Base-by-base conservation (phyloP, 768 basidiomycete genomes). In the Mycena vitilis region DNA sequence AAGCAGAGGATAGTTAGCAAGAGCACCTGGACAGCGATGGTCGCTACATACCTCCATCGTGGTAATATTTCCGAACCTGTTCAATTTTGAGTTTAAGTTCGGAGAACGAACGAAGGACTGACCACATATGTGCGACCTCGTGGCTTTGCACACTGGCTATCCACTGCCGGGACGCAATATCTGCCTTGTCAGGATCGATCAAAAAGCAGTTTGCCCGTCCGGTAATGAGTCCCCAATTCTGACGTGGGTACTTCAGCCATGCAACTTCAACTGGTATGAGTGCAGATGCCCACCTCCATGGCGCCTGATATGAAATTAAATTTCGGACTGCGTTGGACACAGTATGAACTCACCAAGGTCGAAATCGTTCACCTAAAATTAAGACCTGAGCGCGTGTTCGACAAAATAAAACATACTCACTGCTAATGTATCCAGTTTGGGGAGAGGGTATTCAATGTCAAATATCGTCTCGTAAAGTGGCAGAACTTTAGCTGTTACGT, bases 351-450 rank as follows among this genome's bases (percentile, higher is more conserved):
- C 18, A 45, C 44, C 44, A 6, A 45, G 13, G 44, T 45, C 44
- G 44, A 45, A 45, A 45, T 45, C 44, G 18, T 45, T 15, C 2
- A 20, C 44, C 44, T 45, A 45, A 2, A 18, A 18, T 20, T 15
- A 45, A 16, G 15, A 45, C 15, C 13, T 45, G 44, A 13, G 16
- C 2, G 11, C 6, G 9, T 89, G 90, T 78, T 82, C 85, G 30
- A 81, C 82, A 73, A 48, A 49, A 40, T 45, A 4, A 37, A 53
- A 53, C 54, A 57, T 42, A 69, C 65, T 42, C 76, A 89, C 91
- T 56, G 95, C 93, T 20, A 99, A 84, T 4, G 95, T 96, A 76
- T 98, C 97, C 61, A 99, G 85, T 83, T 99, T 98, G 7, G 95
- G 95, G 34, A 66, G 59, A 9, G 65, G 65, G 42, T 56, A 66